Conservation (phyloP, 345 rosid genomes). For the Excoecaria agallocha region DNA sequence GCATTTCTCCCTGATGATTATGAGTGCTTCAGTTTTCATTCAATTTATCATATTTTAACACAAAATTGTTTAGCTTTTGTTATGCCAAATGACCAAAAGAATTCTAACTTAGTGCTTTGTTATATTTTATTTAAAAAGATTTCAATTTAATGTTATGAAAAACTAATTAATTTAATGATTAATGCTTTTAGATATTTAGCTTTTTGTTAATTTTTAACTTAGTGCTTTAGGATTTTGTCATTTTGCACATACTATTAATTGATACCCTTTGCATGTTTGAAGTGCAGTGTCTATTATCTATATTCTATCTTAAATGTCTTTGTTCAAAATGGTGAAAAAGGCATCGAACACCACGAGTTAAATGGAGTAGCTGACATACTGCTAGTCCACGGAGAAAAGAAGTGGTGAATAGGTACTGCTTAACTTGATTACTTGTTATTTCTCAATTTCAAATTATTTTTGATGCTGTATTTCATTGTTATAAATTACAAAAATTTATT, state of each 20-base stretch:
- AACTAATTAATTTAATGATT: too few species aligned
- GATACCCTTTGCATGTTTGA: too few species aligned
- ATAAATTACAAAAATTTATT: not conserved
- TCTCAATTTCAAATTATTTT: not conserved
- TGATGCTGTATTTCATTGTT: not conserved
- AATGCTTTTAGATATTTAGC: too few species aligned
- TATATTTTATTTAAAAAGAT: not conserved
- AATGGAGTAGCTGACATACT: constrained; percentile 31
- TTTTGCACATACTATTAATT: too few species aligned
- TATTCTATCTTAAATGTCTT: constrained; percentile 27
- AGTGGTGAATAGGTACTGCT: constrained; percentile 38
- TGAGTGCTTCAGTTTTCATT: constrained; percentile 42
- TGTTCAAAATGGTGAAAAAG: constrained; percentile 32
- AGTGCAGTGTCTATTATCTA: constrained; percentile 5
- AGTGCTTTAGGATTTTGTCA: too few species aligned
- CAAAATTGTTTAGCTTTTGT: constrained; percentile 8
- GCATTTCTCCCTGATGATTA: constrained; percentile 47
- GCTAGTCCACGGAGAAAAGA: constrained; percentile 49
- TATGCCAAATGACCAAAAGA: not conserved
- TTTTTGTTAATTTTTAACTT: too few species aligned
- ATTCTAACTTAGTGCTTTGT: not conserved
- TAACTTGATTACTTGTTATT: not conserved
- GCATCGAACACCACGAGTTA: constrained; percentile 35
- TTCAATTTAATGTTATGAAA: too few species aligned
- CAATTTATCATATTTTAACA: not conserved